Base-by-base conservation (phyloP, 1,284 basidiomycete genomes). In the Earliella scabrosa region DNA sequence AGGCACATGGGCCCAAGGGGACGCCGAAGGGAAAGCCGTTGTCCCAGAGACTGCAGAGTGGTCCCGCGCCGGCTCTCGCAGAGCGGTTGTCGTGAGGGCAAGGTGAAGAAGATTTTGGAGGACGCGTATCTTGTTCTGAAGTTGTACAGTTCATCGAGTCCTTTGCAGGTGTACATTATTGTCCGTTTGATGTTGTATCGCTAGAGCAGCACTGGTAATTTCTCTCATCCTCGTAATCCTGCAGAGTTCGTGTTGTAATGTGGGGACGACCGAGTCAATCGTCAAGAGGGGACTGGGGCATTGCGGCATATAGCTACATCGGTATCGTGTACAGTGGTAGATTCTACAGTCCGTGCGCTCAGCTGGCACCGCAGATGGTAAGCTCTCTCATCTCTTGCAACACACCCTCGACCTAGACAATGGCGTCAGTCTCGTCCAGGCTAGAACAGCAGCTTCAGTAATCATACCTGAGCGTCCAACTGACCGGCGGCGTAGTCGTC, bases 401-500 rank as follows among this genome's bases (percentile, higher is more conserved):
- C 13, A 95, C 39, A 18, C 87, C 90, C 73, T 98, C 97, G 11
- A 97, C 94, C 86, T 77, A 47, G 38, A 10, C 1, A 9, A 26
- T 24, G 20, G 16, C 38, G 11, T 56, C 16, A 54, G 45, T 36
- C 3, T 7, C 16, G 11, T 39, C 7, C 2, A 5, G 21, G 3
- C 11, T 4, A 27, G 6, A 21, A 31, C 13, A 13, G 2, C 18
- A 26, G 36, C n/a, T n/a, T n/a, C n/a, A 4, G 21, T 2, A 36
- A 14, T 20, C 54, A 18, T 36, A 91, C 93, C 82, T 99, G 95
- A 34, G 90, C 89, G 71, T 99, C 97, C 50, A 99, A 79, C 71
- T 95, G 92, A 5, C 97, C 97, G 50, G 95, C 93, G 21, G 97
- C 97, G 69, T 99, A 99, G 67, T 99, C 95, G 66, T 98, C 95